Evolutionary conservation across 768 basidiomycete genomes (phyloP), one percentile per base, ranked within the genome.

Genomic region (Mycena amicta): DNA sequence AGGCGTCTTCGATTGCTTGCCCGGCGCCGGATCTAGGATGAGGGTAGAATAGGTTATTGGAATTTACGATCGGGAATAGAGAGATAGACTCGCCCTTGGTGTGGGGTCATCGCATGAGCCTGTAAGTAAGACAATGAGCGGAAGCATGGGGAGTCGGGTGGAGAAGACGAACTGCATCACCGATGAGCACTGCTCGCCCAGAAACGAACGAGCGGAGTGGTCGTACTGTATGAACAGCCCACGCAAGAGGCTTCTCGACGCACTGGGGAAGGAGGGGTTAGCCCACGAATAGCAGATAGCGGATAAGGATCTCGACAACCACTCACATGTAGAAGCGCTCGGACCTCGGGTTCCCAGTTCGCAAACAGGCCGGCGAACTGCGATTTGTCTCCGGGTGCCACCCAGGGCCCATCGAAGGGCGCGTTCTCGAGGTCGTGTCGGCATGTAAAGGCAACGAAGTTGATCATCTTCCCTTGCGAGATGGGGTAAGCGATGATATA

Each of bases 401-500:
- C 78, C 86, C 84, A 87, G 15, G 81, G 73, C 3, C 78, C 80
- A 16, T 77, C 70, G 58, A 77, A 83, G 23, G 69, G 68, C 1
- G 85, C 80, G 56, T 75, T 71, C 62, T 87, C 81, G 20, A 80
- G 72, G 25, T 85, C 81, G 58, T 80, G 78, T 23, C 74, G 72
- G n/a, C 79, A 68, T 25, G 70, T 75, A 63, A 87, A 85, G 1
- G 83, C 86, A 13, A 81, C 88, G 56, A 89, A 77, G 63, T 89
- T 90, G 63, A 90, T 73, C 56, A 78, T 70, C 61, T 75, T 80
- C 4, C 86, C 86, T 27, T 75, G 75, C 3, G 83, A 75, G 16
- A 90, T 83, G 0, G 86, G 81, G 68, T 90, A 89, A 1, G 77
- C 81, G 16, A 89, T 76, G 39, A 87, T 68, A 66, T 83, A 83